phyloP scores from a whole-genome alignment of 2,329 filamentous ascomycete species.

The Monosporascus sp. region DNA sequence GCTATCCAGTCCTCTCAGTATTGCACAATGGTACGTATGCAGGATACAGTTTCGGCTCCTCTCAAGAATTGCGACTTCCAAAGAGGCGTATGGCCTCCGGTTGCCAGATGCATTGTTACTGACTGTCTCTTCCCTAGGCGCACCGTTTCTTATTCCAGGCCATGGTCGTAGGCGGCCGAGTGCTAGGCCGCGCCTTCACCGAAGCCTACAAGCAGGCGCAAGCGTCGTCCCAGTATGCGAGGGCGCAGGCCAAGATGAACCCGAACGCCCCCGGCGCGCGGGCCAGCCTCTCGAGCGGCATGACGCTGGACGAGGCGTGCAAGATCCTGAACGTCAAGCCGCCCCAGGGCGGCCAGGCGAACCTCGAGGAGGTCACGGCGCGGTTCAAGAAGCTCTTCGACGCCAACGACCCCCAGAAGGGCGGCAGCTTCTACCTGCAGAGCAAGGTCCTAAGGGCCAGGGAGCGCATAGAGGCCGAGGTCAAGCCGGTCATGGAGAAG shows the following conservation, averaged over 20 bases:
- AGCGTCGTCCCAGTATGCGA: conserved; percentile 76
- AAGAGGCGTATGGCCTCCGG: neutral
- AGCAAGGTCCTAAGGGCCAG: conserved; percentile 91
- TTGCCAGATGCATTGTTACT: conserved; percentile 4
- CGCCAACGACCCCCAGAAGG: conserved; percentile 88
- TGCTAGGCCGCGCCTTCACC: conserved; percentile 85
- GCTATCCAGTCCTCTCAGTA: neutral
- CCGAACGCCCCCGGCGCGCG: conserved; percentile 33
- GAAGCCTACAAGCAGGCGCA: conserved; percentile 96
- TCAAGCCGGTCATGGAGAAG: conserved; percentile 66
- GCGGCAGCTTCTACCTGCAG: conserved; percentile 96
- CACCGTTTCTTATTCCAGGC: conserved; percentile 93
- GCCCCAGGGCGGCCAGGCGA: conserved; percentile 69
- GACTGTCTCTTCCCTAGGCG: conserved; percentile 52
- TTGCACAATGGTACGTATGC: neutral
- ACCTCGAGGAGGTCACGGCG: conserved; percentile 73
- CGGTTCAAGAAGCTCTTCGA: conserved; percentile 95
- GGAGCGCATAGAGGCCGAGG: conserved; percentile 86
- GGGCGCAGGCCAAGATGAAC: conserved; percentile 60
- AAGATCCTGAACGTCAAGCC: conserved; percentile 95
- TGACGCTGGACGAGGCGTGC: conserved; percentile 94
- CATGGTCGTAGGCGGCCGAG: conserved; percentile 82
- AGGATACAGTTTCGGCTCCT: neutral
- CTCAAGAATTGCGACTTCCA: neutral
- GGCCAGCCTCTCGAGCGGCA: conserved; percentile 54